phyloP scores from a whole-genome alignment of 2,329 filamentous ascomycete genomes.

The Lecanosticta acicola region DNA sequence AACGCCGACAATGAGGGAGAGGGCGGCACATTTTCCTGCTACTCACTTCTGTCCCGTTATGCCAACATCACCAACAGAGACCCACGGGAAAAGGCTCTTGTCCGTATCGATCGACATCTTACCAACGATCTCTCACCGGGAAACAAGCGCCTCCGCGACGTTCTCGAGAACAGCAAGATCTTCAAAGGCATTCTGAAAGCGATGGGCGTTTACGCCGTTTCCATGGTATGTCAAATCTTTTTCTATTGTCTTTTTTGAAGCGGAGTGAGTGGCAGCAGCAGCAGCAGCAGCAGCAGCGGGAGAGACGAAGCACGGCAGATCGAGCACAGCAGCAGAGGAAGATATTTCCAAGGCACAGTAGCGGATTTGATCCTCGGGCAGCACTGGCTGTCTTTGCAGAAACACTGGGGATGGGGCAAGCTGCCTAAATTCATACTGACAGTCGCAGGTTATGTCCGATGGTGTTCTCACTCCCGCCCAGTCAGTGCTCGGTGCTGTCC shows the following conservation, averaged over 20 bases:
- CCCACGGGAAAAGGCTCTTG: slow-evolving; percentile 50
- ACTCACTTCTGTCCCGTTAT: slow-evolving; percentile 58
- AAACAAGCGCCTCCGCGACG: slow-evolving; percentile 49
- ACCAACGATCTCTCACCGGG: slow-evolving; percentile 52
- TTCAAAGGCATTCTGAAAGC: slow-evolving; percentile 53
- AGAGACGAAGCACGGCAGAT: too few species aligned
- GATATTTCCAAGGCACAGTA: too few species aligned
- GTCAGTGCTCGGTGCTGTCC: slow-evolving; percentile 63
- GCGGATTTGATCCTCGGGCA: too few species aligned
- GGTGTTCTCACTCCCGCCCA: slow-evolving; percentile 65
- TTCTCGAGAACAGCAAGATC: slow-evolving; percentile 53
- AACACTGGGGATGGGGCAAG: too few species aligned
- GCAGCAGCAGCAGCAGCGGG: too few species aligned
- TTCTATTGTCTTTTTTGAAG: too few species aligned
- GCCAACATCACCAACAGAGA: slow-evolving; percentile 57
- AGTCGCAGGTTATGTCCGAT: slow-evolving; percentile 50
- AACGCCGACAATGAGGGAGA: slow-evolving; percentile 65
- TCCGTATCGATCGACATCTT: slow-evolving; percentile 55
- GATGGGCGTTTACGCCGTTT: slow-evolving; percentile 60
- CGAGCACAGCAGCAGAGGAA: too few species aligned
- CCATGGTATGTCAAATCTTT: slow-evolving; percentile 43
- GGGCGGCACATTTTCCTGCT: slow-evolving; percentile 63
- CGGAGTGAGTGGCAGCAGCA: too few species aligned
- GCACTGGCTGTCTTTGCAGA: too few species aligned
- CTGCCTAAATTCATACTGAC: too few species aligned